Evolutionary conservation across 78 protist genomes (phyloP), one percentile per base, ranked within the genome.

Genomic region (Dictyostelium firmibasis): DNA sequence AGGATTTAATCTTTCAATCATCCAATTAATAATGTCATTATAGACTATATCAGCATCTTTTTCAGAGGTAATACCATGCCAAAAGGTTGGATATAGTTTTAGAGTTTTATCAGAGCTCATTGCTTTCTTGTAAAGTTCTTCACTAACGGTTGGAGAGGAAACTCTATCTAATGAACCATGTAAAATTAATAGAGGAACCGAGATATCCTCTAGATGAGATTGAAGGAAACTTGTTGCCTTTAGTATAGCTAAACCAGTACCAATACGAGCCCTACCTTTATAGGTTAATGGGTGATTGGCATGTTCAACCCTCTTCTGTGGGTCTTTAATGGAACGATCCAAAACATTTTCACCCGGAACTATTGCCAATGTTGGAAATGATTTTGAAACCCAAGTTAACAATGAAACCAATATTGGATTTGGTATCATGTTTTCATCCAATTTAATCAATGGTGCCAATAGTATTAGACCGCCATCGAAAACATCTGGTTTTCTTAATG

Each of bases 271-370:
- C 44, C 94, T 67, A 9, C 86, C 86, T 57, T 47, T 78, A 57
- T 89, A 89, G 1, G 94, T 89, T 31, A 89, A 53, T 78, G 94
- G 94, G 69, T 89, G 94, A 4, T 29, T 81, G 1, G 94, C 94
- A 81, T 89, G 94, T 25, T 81, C 83, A 4, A 27, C 60, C 36
- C 94, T 79, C 20, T 89, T 89, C 1, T 31, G 10, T 44, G 94
- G 94, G 44, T 89, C 94, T 69, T 89, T 89, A 13, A 89, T 89
- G 1, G 47, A 64, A 41, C 67, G 78, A 69, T 78, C 94, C 23
- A 81, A 29, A 18, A 89, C 94, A 89, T 89, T 89, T 0, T 89
- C 94, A 78, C 94, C 94, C 6, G 94, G 94, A 43, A 89, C 94
- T 23, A 89, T 89, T n/a, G 94, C 67, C 2, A 78, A 38, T 7